Percentiles rank a stretch among this genome's conserved stretches.
These are phyloP conservation scores for Collybia sordida DNA, from an alignment of 768 basidiomycete genomes.

Conservation along the genomic window DNA sequence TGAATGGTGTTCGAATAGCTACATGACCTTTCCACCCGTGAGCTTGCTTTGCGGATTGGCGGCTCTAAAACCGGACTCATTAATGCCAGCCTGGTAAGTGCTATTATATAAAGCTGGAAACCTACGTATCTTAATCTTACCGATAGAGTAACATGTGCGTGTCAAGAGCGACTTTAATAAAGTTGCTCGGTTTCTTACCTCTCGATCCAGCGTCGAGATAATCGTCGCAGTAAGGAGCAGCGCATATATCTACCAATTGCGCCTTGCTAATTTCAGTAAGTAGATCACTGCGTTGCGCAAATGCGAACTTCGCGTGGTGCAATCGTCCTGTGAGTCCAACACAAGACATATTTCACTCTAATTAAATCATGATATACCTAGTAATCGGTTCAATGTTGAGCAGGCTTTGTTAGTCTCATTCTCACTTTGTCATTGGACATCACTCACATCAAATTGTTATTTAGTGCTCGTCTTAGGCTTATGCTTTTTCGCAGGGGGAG, in stretches of 20 bases:
- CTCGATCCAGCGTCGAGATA: conserved; percentile 46
- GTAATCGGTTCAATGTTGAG: conserved; percentile 84
- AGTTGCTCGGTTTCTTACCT: neutral
- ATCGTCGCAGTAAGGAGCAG: conserved; percentile 67
- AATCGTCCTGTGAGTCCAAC: conserved; percentile 63
- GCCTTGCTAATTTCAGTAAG: neutral
- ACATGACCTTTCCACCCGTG: conserved; percentile 74
- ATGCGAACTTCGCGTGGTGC: conserved; percentile 79
- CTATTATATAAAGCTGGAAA: neutral
- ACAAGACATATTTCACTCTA: neutral
- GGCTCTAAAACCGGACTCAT: conserved; percentile 76
- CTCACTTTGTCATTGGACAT: neutral
- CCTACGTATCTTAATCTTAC: conserved; percentile 3
- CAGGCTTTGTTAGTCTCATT: conserved; percentile 53
- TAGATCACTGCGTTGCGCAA: conserved; percentile 81
- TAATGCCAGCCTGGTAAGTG: conserved; percentile 74
- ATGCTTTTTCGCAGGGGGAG: conserved; percentile 82
- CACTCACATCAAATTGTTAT: conserved; percentile 1
- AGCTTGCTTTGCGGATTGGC: conserved; percentile 74
- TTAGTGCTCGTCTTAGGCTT: conserved; percentile 82
- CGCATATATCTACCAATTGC: neutral
- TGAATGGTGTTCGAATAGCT: conserved; percentile 38
- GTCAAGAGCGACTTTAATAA: conserved; percentile 5
- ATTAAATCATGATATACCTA: conserved; percentile 24
- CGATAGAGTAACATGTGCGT: conserved; percentile 67